Evolutionary conservation across 805 yeast species (phyloP), one percentile per base, ranked within the genome.

Genomic region (Debaryomyces maramus): DNA sequence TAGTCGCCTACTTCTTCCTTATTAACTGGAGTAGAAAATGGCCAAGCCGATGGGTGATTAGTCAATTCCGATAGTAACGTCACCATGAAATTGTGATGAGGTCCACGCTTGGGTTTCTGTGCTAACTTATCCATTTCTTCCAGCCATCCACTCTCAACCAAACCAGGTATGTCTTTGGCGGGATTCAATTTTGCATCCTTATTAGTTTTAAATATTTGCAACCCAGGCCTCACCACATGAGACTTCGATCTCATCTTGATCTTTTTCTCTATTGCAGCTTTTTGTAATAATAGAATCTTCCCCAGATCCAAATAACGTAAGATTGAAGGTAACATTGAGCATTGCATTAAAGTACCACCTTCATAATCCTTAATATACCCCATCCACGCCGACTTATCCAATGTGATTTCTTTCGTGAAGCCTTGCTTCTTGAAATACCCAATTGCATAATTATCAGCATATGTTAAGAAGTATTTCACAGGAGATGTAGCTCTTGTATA

Each of bases 391-490:
- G 80, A 78, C 48, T 83, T 85, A 26, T 91, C 93, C 41, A 93
- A 73, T 6, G 96, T 77, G 27, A 93, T 86, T 45, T 91, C 97
- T 60, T 93, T 93, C 13, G 97, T 90, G 64, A 93, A 93, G 1
- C 99, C 99, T 65, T 93, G 99, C 57, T 93, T 93, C 55, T 91
- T 91, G 74, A 93, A 93, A 63, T 91, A 93, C 2, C 99, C 99
- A 63, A 93, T 91, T 41, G 99, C 99, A 62, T 93, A 93, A 65
- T 93, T 93, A 71, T 93, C 99, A 3, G 99, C 99, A 67, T 93
- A 91, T 1, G 98, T 91, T 46, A 91, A 63, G 57, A 91, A 91
- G 60, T 91, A 83, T 64, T 81, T 82, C 41, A 91, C 83, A 19
- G 84, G 86, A 6, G 95, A 80, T 0, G 97, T 89, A 15, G 88